These are phyloP conservation scores for Madurella fahalii DNA, from an alignment of 2,329 filamentous ascomycete species.

Conservation along the genomic window DNA sequence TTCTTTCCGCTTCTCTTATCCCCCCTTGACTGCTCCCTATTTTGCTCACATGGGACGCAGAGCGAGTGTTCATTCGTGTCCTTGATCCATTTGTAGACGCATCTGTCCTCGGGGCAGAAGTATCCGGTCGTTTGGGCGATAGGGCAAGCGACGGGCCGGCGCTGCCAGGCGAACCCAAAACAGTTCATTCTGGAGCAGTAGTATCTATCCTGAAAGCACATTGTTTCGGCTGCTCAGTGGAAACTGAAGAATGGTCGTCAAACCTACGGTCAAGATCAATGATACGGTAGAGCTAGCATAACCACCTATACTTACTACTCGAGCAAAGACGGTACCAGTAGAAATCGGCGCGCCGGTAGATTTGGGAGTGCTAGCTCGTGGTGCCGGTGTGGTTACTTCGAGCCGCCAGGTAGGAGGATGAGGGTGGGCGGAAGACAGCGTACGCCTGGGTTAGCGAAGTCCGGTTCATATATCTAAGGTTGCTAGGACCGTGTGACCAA, in stretches of 20 bases:
- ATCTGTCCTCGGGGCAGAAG: neutral
- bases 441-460: too few species aligned
- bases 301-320: too few species aligned
- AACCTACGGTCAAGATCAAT: neutral
- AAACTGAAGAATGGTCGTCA: neutral
- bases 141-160: neutral
- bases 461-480: neutral
- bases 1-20: neutral
- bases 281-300: neutral
- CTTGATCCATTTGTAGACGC: neutral
- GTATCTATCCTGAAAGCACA: neutral
- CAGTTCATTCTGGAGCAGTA: neutral
- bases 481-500: neutral
- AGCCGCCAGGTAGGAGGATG: too few species aligned
- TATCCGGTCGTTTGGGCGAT: neutral
- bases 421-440: too few species aligned
- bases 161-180: neutral
- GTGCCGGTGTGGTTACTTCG: too few species aligned
- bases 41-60: neutral
- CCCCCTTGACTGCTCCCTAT: neutral
- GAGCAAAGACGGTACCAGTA: too few species aligned
- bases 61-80: neutral
- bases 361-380: too few species aligned
- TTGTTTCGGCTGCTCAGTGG: neutral
- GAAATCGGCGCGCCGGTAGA: too few species aligned